A percentile compares a stretch with the other conserved stretches of the same genome.
These are phyloP conservation scores for Albizia julibrissin DNA, from an alignment of 306 rosid genomes.

Conservation along the genomic window DNA sequence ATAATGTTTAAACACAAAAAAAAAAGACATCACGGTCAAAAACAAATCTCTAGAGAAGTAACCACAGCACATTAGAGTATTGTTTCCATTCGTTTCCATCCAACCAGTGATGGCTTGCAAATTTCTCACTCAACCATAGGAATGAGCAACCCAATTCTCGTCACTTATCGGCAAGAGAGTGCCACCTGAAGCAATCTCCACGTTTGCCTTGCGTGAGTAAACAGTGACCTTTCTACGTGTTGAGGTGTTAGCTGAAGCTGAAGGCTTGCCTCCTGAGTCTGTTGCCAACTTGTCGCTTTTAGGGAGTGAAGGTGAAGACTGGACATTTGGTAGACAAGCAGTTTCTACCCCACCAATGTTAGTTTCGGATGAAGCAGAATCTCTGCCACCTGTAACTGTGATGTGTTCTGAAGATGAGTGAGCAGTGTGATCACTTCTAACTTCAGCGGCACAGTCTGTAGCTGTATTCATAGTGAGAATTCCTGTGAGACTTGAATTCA, in stretches of 20 bases:
- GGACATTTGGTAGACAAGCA: neutral
- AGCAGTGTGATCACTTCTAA: neutral
- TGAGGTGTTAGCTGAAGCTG: slow-evolving; percentile 13
- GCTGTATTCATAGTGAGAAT: neutral
- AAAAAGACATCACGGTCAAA: neutral
- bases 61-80: neutral
- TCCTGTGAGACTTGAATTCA: neutral
- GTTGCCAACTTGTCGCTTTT: neutral
- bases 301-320: slow-evolving; percentile 1
- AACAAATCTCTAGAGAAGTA: neutral
- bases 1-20: neutral
- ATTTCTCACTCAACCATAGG: neutral
- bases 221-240: slow-evolving; percentile 26
- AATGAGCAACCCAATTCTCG: slow-evolving; percentile 49
- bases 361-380: slow-evolving; percentile 16
- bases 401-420: slow-evolving; percentile 21
- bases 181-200: slow-evolving; percentile 28
- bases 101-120: neutral
- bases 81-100: neutral
- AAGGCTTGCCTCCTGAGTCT: slow-evolving; percentile 21
- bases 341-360: neutral
- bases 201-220: slow-evolving; percentile 29
- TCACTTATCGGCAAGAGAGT: slow-evolving; percentile 43
- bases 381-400: slow-evolving; percentile 6
- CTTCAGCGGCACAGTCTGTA: neutral